phyloP scores from a whole-genome alignment of 371 early-diverging fungal species.

The Mortierella sp. region DNA sequence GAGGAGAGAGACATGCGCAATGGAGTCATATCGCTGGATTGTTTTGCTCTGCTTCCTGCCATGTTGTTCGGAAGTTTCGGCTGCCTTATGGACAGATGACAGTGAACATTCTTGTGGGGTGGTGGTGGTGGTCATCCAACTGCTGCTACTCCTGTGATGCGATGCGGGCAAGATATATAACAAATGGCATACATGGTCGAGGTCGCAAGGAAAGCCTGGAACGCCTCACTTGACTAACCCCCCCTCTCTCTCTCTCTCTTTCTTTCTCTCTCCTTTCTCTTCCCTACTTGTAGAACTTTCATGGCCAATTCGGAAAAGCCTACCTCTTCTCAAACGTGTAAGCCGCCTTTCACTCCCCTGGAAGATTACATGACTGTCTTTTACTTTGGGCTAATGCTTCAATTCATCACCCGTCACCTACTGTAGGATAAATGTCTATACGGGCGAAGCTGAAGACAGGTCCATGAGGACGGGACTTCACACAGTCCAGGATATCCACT shows the following conservation, averaged over 20 bases:
- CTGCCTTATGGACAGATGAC: neutral
- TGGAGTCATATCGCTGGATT: neutral
- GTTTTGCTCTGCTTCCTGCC: neutral
- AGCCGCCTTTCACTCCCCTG: slow-evolving; percentile 11
- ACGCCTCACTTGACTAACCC: neutral
- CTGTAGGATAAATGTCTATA: slow-evolving; percentile 69
- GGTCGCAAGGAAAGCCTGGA: too few species aligned
- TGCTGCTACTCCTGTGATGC: neutral
- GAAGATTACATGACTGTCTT: slow-evolving; percentile 1
- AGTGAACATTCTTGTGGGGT: neutral
- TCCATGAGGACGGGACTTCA: slow-evolving; percentile 78
- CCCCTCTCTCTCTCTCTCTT: neutral
- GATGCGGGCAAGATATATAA: too few species aligned
- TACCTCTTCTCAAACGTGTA: slow-evolving; percentile 73
- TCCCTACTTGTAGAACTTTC: slow-evolving; percentile 60
- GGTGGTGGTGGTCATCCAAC: neutral
- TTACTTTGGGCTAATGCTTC: slow-evolving; percentile 9
- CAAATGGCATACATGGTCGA: too few species aligned
- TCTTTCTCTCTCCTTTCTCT: neutral
- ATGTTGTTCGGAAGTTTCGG: neutral
- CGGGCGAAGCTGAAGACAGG: slow-evolving; percentile 67
- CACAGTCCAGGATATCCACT: slow-evolving; percentile 72
- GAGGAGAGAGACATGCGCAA: neutral
- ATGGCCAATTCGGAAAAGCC: slow-evolving; percentile 71
- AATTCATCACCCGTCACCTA: neutral